Evolutionary conservation across 2,329 filamentous ascomycete species (phyloP).

Genomic region (Penicillium vulpinum): DNA sequence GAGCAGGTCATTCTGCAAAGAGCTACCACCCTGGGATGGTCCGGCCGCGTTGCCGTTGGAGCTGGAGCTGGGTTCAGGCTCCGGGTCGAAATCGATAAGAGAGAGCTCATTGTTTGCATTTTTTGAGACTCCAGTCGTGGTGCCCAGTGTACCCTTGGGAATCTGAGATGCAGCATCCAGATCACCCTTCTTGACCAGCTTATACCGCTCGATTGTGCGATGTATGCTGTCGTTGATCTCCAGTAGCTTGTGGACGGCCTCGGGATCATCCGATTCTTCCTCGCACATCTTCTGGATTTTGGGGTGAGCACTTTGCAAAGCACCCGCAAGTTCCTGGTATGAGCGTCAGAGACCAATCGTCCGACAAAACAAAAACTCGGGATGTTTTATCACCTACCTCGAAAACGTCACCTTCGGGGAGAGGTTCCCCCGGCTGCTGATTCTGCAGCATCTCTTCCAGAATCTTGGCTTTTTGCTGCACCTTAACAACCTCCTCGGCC

Average conservation of each 20-base stretch:
- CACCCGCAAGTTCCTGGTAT: slow-evolving; percentile 75
- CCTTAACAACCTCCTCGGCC: slow-evolving; percentile 88
- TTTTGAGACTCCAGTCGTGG: slow-evolving; percentile 64
- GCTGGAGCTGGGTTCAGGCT: slow-evolving; percentile 47
- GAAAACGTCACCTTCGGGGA: slow-evolving; percentile 69
- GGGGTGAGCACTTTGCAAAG: slow-evolving; percentile 88
- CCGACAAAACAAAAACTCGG: not conserved
- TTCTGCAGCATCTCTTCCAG: slow-evolving; percentile 89
- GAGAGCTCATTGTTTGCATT: slow-evolving; percentile 78
- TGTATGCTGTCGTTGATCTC: slow-evolving; percentile 99
- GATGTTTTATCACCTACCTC: slow-evolving; percentile 48
- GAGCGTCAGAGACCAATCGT: not conserved
- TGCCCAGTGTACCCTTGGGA: slow-evolving; percentile 74
- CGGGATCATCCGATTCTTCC: slow-evolving; percentile 94
- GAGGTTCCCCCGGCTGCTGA: slow-evolving; percentile 76
- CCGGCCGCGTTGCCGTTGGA: slow-evolving; percentile 46
- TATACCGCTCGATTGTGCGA: slow-evolving; percentile 91
- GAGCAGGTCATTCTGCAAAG: slow-evolving; percentile 85
- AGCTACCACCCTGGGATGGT: slow-evolving; percentile 57
- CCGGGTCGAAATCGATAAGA: slow-evolving; percentile 81
- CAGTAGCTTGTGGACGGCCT: slow-evolving; percentile 90
- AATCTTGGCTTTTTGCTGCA: slow-evolving; percentile 91
- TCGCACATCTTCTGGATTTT: slow-evolving; percentile 99
- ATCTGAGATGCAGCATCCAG: slow-evolving; percentile 79
- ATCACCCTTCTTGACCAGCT: slow-evolving; percentile 93